Conservation (phyloP, 306 rosid genomes). For the Vigna mungo region DNA sequence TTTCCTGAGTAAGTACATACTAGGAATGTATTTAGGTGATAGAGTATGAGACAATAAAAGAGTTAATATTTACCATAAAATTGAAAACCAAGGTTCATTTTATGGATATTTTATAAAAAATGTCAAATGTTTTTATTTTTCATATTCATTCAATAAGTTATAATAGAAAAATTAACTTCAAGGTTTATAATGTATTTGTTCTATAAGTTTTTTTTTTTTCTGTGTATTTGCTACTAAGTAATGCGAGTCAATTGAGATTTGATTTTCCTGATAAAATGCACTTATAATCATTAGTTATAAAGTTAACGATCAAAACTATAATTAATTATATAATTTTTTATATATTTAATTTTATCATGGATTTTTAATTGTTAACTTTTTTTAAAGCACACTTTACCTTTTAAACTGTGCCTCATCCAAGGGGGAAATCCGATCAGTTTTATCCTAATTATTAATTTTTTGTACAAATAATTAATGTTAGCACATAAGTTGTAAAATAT, state of each 20-base stretch:
- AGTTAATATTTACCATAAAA: neutral
- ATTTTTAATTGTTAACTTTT: neutral
- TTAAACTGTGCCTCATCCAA: neutral
- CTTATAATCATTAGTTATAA: neutral
- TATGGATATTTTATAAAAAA: neutral
- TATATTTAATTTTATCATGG: neutral
- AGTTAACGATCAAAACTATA: too few relatives aligned
- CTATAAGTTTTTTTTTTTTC: too few relatives aligned
- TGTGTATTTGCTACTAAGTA: too few relatives aligned
- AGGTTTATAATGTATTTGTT: neutral
- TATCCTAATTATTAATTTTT: neutral
- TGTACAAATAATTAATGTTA: neutral
- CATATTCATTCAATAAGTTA: neutral
- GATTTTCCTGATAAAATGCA: neutral
- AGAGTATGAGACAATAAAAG: neutral
- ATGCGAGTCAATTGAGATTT: neutral
- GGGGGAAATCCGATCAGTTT: neutral
- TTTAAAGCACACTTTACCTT: neutral
- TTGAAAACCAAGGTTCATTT: neutral
- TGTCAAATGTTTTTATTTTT: neutral
- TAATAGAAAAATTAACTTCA: neutral
- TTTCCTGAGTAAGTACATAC: neutral
- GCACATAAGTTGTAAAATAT: neutral
- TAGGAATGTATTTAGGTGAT: neutral
- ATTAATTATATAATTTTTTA: neutral